Evolutionary conservation across 805 yeast genomes (phyloP), one percentile per base, ranked within the genome.

Genomic region (Candida patagonica): DNA sequence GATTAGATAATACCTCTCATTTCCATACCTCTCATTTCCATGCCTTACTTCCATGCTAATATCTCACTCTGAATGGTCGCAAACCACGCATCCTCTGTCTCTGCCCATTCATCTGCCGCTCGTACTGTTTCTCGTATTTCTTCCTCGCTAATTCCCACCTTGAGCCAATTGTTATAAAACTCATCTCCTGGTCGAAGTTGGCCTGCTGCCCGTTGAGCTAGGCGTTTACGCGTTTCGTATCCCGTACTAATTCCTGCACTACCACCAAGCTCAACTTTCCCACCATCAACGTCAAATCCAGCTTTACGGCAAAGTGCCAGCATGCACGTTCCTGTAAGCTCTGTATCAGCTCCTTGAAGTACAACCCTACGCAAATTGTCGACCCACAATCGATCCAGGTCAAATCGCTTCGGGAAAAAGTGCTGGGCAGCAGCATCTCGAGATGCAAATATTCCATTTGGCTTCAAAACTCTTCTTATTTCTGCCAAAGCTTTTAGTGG

Each of bases 381-480:
- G 6, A 42, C 26, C n/a, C 16, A 25, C 50, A 48, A 43, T 7
- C 29, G 22, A 9, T 24, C 27, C 35, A 49, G 17, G 10, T 38
- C 48, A 2, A 35, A 35, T 6, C 26, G 7, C 21, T 41, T 42
- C 6, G 54, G 54, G 34, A 27, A 21, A 26, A 45, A 44, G 6
- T 38, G 35, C 13, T 21, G 42, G 29, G 31, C 48, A 27, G 60
- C 67, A 9, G 58, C 57, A 32, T 65, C 68, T 25, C 56, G 52
- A 5, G 50, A 50, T 29, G 65, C 61, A 2, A 62, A 56, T 36
- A 46, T 44, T 0, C 68, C 67, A 3, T 56, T 56, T 6, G 51
- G 54, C 48, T 59, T 62, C 29, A 54, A 46, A 5, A 65, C 69
- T 30, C 69, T 44, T 22, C 38, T 47, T 61, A 65, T 57, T 43